Conservation (phyloP, 2,329 filamentous ascomycete species). For the Boeremia exigua region DNA sequence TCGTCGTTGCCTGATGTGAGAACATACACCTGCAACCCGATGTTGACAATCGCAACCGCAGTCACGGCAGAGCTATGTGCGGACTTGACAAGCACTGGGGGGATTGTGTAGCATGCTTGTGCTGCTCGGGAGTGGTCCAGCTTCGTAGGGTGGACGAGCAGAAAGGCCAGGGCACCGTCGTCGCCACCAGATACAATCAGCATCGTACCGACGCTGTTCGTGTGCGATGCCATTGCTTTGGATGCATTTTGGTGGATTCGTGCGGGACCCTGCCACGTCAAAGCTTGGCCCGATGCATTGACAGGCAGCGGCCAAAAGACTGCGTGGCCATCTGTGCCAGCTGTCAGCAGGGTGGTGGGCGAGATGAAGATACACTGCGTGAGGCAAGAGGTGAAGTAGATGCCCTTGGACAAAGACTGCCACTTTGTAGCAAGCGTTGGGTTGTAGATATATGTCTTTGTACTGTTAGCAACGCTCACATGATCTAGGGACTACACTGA, state of each 20-base stretch:
- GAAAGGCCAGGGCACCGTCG: conserved; percentile 75
- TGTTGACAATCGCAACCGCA: conserved; percentile 51
- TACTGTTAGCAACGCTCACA: conserved; percentile 2
- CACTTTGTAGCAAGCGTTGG: conserved; percentile 38
- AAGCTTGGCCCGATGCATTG: conserved; percentile 15
- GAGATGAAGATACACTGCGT: conserved; percentile 64
- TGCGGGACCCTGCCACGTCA: conserved; percentile 36
- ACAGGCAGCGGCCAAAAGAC: conserved; percentile 62
- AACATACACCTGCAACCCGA: conserved; percentile 23
- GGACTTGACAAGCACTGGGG: conserved; percentile 55
- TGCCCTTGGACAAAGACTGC: conserved; percentile 44
- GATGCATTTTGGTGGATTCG: conserved; percentile 80
- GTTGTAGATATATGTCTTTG: conserved; percentile 55
- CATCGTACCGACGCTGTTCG: conserved; percentile 42
- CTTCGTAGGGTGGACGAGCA: conserved; percentile 25
- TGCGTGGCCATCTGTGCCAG: conserved; percentile 82
- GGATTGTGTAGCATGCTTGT: conserved; percentile 20
- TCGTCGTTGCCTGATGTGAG: conserved; percentile 56
- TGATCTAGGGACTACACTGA: conserved; percentile 31
- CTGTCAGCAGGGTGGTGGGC: conserved; percentile 62
- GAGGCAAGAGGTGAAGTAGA: conserved; percentile 66
- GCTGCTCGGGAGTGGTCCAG: conserved; percentile 16
- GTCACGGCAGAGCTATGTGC: conserved; percentile 78
- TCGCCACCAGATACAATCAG: conserved; percentile 81
- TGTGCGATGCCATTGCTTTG: conserved; percentile 60